These are phyloP conservation scores for Mycosphaerella arachidis DNA, from an alignment of 2,329 filamentous ascomycete species.

Conservation along the genomic window DNA sequence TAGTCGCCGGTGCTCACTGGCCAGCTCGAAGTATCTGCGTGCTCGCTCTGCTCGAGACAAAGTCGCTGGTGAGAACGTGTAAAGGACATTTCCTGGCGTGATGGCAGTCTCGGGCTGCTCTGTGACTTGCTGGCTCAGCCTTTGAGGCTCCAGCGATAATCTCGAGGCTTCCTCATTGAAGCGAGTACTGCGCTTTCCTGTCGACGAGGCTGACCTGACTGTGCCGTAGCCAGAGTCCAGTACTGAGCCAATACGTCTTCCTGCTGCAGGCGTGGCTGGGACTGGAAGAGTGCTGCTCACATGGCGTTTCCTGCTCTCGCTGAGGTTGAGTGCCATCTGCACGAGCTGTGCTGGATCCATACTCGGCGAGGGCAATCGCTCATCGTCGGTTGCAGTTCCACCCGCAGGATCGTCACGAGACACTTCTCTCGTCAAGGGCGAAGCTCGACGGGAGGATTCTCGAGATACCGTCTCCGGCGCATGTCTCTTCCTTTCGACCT, in stretches of 20 bases:
- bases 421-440: slow-evolving; percentile 27
- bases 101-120: slow-evolving; percentile 4
- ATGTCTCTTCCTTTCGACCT: slow-evolving; percentile 17
- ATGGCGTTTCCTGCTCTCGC: slow-evolving; percentile 68
- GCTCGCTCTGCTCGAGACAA: slow-evolving; percentile 78
- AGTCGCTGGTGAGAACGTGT: slow-evolving; percentile 73
- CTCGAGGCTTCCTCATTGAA: slow-evolving; percentile 7
- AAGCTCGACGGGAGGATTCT: slow-evolving; percentile 27
- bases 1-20: slow-evolving; percentile 75
- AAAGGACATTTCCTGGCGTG: slow-evolving; percentile 45
- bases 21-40: slow-evolving; percentile 78
- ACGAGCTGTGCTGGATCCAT: slow-evolving; percentile 86
- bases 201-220: slow-evolving; percentile 52
- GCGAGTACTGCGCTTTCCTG: slow-evolving; percentile 8
- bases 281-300: slow-evolving; percentile 54
- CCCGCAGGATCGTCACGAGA: slow-evolving; percentile 12
- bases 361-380: slow-evolving; percentile 43
- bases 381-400: slow-evolving; percentile 5
- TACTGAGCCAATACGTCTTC: slow-evolving; percentile 45
- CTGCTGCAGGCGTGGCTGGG: slow-evolving; percentile 47
- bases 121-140: slow-evolving; percentile 7
- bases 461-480: slow-evolving; percentile 16
- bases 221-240: slow-evolving; percentile 28
- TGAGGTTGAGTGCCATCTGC: slow-evolving; percentile 83
- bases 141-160: slow-evolving; percentile 7